Conservation (phyloP, 2,329 filamentous ascomycete genomes). For the Fusarium algeriense region DNA sequence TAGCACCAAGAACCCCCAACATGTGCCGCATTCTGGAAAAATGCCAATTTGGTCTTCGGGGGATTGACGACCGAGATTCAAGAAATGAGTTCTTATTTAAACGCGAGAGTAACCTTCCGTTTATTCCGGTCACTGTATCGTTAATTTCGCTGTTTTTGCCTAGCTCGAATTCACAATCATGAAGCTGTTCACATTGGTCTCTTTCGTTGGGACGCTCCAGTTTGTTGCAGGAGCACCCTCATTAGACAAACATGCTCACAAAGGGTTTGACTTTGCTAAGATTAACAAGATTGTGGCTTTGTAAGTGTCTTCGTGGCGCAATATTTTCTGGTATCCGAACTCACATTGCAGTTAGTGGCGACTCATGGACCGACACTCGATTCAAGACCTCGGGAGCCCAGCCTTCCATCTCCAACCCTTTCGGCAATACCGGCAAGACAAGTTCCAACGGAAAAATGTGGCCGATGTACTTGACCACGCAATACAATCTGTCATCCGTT, state of each 20-base stretch:
- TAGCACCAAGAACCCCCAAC: neutral
- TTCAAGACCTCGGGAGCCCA: conserved; percentile 6
- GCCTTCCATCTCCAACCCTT: neutral
- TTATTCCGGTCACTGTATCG: too few species aligned
- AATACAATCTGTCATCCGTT: conserved; percentile 2
- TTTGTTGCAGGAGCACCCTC: neutral
- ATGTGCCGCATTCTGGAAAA: neutral
- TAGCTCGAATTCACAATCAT: neutral
- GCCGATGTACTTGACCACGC: conserved; percentile 13
- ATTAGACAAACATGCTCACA: neutral
- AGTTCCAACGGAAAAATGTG: conserved; percentile 28
- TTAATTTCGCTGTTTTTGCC: too few species aligned
- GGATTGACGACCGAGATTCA: neutral
- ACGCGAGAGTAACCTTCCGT: fast-evolving
- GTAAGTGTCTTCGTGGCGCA: neutral
- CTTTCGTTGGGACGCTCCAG: neutral
- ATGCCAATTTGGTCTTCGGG: neutral
- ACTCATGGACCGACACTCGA: conserved; percentile 25
- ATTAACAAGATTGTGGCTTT: neutral
- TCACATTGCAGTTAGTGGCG: neutral
- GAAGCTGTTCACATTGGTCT: neutral
- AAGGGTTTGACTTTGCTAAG: neutral
- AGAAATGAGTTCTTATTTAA: neutral
- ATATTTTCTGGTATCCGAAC: neutral
- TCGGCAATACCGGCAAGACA: conserved; percentile 17